These are phyloP conservation scores for Backusella luteola DNA, from an alignment of 192 early-diverging fungal genomes.

Conservation along the genomic window DNA sequence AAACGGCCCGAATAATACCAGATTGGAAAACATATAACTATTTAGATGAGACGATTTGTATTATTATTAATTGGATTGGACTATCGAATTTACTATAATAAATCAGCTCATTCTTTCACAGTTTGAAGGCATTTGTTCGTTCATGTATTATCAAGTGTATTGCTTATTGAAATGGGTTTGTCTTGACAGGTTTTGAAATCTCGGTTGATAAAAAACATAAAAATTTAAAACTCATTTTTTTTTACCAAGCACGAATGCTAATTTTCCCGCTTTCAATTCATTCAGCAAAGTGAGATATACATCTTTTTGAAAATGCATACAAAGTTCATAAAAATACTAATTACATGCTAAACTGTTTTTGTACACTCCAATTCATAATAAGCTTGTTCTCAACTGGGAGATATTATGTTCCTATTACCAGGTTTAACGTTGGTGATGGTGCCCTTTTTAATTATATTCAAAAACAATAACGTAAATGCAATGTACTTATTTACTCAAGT, in stretches of 20 bases:
- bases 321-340: background rate
- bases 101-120: background rate
- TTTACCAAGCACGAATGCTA: background rate
- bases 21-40: too few species aligned
- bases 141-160: background rate
- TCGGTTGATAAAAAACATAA: background rate
- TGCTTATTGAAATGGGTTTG: background rate
- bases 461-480: too few species aligned
- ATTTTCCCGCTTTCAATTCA: background rate
- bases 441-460: too few species aligned
- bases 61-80: background rate
- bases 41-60: too few species aligned
- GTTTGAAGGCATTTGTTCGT: background rate
- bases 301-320: background rate
- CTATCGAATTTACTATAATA: background rate
- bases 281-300: background rate
- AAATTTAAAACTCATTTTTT: background rate
- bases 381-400: background rate
- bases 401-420: background rate
- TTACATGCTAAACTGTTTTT: background rate
- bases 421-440: too few species aligned
- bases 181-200: constrained; percentile 4
- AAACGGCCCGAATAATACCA: background rate
- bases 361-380: background rate
- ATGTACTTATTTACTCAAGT: too few species aligned